Base-by-base conservation (phyloP, 208 protist species). In the Leishmania major region DNA sequence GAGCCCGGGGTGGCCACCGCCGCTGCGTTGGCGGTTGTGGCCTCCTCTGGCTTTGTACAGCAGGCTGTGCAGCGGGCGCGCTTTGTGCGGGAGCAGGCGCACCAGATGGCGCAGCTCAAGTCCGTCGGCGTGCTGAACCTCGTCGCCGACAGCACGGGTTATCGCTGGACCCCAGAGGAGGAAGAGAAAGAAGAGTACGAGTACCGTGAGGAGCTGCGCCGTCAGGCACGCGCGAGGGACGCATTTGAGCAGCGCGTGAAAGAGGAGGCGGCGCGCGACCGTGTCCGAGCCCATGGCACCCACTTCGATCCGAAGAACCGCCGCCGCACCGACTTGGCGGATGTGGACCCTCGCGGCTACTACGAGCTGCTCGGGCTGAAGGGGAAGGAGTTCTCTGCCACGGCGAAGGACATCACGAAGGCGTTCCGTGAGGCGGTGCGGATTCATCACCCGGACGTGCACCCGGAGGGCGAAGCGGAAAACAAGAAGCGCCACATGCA, bases 151-250 rank as follows among this genome's bases (percentile, higher is more conserved):
- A 89, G 85, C 78, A 78, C 86, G 1, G 95, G 95, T 40, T 98
- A 96, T 84, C 90, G 93, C 40, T 98, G 95, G 93, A 91, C 90
- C 0, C 88, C 89, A 7, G 92, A 94, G 70, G 92, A 96, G 31
- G 95, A 98, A 81, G 93, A 98, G 80, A 84, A 88, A 31, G 87
- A 89, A 49, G 95, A 96, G 90, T 98, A 95, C 80, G 95, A 98
- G 86, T 96, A 96, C 86, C 89, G 93, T 15, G 95, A 98, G 89
- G 92, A 98, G 82, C 88, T 98, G 62, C 91, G 95, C 28, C 89
- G 83, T 40, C 87, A 85, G 57, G 95, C 95, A 15, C 91, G 93
- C 37, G 86, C 82, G 47, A 91, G 90, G 67, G 86, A 88, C 66
- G 83, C 75, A 35, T 98, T 98, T 62, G 90, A 98, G 86, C 91